These are phyloP conservation scores for Rhizopus microsporus DNA, from an alignment of 371 early-diverging fungal genomes.

Conservation along the genomic window DNA sequence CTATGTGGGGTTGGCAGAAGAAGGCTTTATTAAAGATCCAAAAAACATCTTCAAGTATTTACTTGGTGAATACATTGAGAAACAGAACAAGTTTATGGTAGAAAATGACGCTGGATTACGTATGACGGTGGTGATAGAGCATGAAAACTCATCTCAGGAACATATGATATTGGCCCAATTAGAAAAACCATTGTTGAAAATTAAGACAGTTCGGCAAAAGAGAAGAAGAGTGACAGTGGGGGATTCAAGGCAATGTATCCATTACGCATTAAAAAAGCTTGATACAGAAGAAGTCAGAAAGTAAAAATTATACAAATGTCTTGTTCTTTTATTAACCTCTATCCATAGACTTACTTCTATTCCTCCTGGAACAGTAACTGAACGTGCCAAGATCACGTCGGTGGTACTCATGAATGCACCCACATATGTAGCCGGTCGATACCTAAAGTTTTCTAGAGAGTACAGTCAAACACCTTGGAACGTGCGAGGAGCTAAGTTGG, in stretches of 20 bases:
- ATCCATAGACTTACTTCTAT: conserved; percentile 30
- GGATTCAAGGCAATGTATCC: conserved; percentile 56
- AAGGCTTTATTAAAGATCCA: conserved; percentile 31
- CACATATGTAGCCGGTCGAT: conserved; percentile 68
- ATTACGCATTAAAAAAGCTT: conserved; percentile 55
- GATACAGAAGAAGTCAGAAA: conserved; percentile 50
- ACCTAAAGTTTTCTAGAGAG: conserved; percentile 82
- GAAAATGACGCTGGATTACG: conserved; percentile 41
- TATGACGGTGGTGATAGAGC: conserved; percentile 60
- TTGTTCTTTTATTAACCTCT: not conserved
- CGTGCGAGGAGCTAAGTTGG: conserved; percentile 68
- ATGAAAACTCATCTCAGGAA: conserved; percentile 59
- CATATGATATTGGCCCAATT: conserved; percentile 67
- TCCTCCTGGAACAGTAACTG: conserved; percentile 48
- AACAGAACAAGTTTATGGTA: conserved; percentile 28
- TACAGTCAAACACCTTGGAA: conserved; percentile 91
- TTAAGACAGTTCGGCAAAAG: conserved; percentile 60
- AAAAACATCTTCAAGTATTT: conserved; percentile 55
- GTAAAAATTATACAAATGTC: conserved; percentile 42
- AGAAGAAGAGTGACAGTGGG: conserved; percentile 51
- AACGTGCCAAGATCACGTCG: conserved; percentile 32
- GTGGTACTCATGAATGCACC: conserved; percentile 53
- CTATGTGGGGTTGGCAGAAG: conserved; percentile 5
- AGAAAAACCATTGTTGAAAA: conserved; percentile 57
- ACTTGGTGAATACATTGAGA: conserved; percentile 35